Evolutionary conservation across 2,329 filamentous ascomycete genomes (phyloP).

Genomic region (Clonostachys rhizophaga): DNA sequence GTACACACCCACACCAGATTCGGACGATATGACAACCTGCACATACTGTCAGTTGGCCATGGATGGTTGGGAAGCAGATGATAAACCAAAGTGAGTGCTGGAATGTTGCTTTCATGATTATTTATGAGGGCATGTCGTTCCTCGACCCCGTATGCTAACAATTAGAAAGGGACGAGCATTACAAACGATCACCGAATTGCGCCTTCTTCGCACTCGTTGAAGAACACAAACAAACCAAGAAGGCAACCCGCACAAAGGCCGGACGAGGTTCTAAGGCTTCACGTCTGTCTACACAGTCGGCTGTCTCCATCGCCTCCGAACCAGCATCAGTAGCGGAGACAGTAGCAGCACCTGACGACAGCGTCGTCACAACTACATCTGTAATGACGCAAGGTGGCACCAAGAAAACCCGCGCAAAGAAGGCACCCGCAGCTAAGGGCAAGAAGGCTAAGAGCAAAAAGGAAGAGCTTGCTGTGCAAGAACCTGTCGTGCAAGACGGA

Average conservation of each 20-base stretch:
- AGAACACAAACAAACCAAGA: constrained; percentile 51
- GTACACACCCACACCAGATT: constrained; percentile 79
- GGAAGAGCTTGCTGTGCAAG: constrained; percentile 34
- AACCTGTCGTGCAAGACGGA: constrained; percentile 17
- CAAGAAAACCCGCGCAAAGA: constrained; percentile 55
- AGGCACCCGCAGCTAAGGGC: constrained; percentile 39
- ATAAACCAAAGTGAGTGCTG: constrained; percentile 68
- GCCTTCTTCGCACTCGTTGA: constrained; percentile 72
- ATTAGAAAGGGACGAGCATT: constrained; percentile 71
- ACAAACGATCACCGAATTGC: constrained; percentile 72
- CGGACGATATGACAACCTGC: constrained; percentile 86
- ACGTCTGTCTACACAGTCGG: constrained; percentile 56
- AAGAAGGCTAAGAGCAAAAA: constrained; percentile 38
- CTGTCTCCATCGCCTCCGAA: constrained; percentile 45
- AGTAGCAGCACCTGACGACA: constrained; percentile 47
- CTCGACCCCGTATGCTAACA: constrained; percentile 11
- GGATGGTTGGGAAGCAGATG: constrained; percentile 90
- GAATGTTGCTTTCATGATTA: not conserved
- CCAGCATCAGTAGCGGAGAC: constrained; percentile 38
- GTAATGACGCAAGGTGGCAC: constrained; percentile 50
- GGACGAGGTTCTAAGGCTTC: constrained; percentile 64
- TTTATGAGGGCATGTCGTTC: constrained; percentile 23
- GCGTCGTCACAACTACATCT: constrained; percentile 53
- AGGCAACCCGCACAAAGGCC: constrained; percentile 46
- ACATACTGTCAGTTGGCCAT: constrained; percentile 85